A percentile compares a stretch with the other conserved stretches of the same genome.
phyloP scores from a whole-genome alignment of 2,329 filamentous ascomycete genomes.

The Fusarium setosum region DNA sequence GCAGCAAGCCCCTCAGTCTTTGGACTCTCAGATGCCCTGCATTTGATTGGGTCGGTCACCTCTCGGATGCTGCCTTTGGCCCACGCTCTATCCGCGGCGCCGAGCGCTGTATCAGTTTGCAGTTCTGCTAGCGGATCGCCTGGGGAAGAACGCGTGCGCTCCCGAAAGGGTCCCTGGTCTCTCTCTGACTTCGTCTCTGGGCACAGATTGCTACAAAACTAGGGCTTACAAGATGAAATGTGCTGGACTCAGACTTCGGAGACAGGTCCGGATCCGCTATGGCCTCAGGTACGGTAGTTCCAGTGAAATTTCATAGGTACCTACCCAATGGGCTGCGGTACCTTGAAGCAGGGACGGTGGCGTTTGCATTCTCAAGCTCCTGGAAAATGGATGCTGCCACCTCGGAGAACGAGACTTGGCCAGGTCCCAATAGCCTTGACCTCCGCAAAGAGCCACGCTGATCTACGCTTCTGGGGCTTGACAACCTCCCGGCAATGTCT shows the following conservation, averaged over 20 bases:
- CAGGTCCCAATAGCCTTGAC: conserved; percentile 17
- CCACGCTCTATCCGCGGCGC: conserved; percentile 10
- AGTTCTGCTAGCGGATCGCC: background rate
- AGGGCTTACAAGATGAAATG: background rate
- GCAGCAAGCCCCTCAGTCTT: conserved; percentile 23
- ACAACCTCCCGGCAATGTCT: conserved; percentile 5
- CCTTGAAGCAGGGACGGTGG: conserved; percentile 36
- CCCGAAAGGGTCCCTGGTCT: conserved; percentile 7
- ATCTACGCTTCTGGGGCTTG: conserved; percentile 20
- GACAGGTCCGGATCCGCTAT: background rate
- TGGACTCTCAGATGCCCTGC: conserved; percentile 2
- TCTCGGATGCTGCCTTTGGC: conserved; percentile 14
- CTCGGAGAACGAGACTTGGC: conserved; percentile 14
- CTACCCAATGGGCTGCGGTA: conserved; percentile 6
- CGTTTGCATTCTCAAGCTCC: conserved; percentile 37
- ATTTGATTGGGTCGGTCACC: conserved; percentile 20
- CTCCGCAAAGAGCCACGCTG: conserved; percentile 19
- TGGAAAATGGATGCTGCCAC: conserved; percentile 14
- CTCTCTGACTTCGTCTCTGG: background rate
- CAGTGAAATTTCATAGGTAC: conserved; percentile 1
- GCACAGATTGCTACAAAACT: background rate
- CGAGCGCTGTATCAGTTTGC: conserved; percentile 8
- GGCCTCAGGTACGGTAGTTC: background rate
- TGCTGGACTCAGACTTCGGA: conserved; percentile 5
- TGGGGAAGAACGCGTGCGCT: background rate